A percentile compares a stretch with the other conserved stretches of the same genome.
Evolutionary conservation across 306 rosid genomes (phyloP).

Genomic region (Lathyrus oleraceus): DNA sequence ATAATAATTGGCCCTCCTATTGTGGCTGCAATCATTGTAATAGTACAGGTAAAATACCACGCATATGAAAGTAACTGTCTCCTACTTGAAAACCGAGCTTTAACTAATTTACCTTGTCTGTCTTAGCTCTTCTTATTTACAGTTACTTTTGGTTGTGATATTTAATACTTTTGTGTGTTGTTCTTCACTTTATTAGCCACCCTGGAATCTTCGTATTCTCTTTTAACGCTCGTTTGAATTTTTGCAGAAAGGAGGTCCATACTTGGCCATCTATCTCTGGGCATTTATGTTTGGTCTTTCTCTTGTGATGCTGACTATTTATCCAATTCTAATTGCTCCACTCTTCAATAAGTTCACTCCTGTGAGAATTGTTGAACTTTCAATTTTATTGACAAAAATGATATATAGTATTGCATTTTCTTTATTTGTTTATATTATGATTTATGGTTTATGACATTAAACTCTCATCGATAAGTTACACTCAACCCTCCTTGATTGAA

Average conservation of each 20-base stretch:
- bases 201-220: conserved; percentile 1
- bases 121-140: not conserved
- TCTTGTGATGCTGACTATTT: conserved; percentile 93
- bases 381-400: not conserved
- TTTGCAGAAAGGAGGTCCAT: conserved; percentile 98
- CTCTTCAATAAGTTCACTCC: conserved; percentile 95
- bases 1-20: conserved; percentile 84
- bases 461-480: conserved; percentile 14
- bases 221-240: conserved; percentile 33
- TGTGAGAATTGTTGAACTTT: conserved; percentile 53
- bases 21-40: conserved; percentile 83
- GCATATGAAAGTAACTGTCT: not conserved
- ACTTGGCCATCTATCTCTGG: conserved; percentile 97
- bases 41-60: conserved; percentile 68
- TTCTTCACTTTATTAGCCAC: not conserved
- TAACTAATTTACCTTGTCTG: not conserved
- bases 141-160: not conserved
- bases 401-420: not conserved
- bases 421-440: conserved; percentile 9
- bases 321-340: conserved; percentile 92
- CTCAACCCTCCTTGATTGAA: conserved; percentile 1
- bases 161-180: conserved; percentile 29
- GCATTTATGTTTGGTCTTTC: conserved; percentile 87
- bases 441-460: conserved; percentile 2
- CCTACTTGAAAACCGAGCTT: conserved; percentile 22